Evolutionary conservation across 257 asterid species (phyloP).

Genomic region (Anisodus tanguticus): DNA sequence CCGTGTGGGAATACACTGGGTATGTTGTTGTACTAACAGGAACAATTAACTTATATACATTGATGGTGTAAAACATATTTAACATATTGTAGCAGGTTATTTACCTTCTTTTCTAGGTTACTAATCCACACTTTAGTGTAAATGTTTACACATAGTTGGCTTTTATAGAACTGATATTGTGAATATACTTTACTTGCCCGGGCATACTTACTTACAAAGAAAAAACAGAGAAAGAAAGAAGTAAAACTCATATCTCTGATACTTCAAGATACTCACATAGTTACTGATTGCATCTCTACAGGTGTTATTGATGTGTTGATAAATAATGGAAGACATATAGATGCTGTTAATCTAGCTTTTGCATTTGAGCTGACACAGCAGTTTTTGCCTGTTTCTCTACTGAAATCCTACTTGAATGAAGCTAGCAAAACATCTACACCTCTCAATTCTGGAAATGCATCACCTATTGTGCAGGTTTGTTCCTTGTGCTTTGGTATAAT

Average conservation of each 20-base stretch:
- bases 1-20: too few species aligned
- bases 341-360: slow-evolving; percentile 95
- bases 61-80: neutral
- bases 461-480: slow-evolving; percentile 78
- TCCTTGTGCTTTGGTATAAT: slow-evolving; percentile 30
- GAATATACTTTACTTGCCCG: neutral
- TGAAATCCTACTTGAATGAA: slow-evolving; percentile 84
- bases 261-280: neutral
- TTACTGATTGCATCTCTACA: slow-evolving; percentile 41
- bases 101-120: neutral
- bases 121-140: neutral
- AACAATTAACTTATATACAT: neutral
- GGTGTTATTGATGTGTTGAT: slow-evolving; percentile 89
- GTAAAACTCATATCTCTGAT: neutral
- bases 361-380: slow-evolving; percentile 85
- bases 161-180: neutral
- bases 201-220: neutral
- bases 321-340: slow-evolving; percentile 90
- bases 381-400: slow-evolving; percentile 73
- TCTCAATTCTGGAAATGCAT: slow-evolving; percentile 67
- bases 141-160: neutral
- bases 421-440: slow-evolving; percentile 67
- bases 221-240: neutral
- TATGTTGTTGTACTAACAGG: neutral
- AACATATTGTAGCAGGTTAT: too few species aligned